These are phyloP conservation scores for Suhomyces coccinellae DNA, from an alignment of 1,139 yeast genomes.

Conservation along the genomic window DNA sequence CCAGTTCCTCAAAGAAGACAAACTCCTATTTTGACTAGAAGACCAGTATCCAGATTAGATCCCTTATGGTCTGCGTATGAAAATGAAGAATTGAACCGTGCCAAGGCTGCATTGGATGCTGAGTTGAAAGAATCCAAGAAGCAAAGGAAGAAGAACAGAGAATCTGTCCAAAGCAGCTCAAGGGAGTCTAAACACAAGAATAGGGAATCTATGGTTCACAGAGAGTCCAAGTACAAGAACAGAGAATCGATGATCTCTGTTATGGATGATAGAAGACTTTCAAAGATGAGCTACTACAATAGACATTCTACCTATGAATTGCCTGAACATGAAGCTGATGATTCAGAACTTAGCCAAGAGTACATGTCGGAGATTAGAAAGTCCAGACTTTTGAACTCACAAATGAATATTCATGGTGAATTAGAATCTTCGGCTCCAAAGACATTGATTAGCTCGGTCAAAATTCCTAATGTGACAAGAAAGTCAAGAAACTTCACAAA, in stretches of 20 bases:
- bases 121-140: constrained; percentile 30
- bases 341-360: constrained; percentile 45
- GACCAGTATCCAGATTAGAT: constrained; percentile 73
- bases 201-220: constrained; percentile 40
- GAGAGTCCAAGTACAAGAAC: constrained; percentile 13
- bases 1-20: constrained; percentile 40
- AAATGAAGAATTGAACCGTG: constrained; percentile 48
- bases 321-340: constrained; percentile 41
- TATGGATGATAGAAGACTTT: constrained; percentile 25
- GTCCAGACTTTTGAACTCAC: constrained; percentile 46
- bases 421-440: constrained; percentile 26
- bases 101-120: constrained; percentile 45
- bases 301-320: constrained; percentile 28
- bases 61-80: constrained; percentile 56
- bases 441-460: constrained; percentile 57
- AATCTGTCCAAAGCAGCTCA: constrained; percentile 21
- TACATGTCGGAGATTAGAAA: constrained; percentile 47
- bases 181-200: constrained; percentile 16
- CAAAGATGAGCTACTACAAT: constrained; percentile 26
- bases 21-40: constrained; percentile 46
- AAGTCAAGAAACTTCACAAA: constrained; percentile 62
- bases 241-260: constrained; percentile 22
- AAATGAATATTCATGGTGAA: constrained; percentile 35
- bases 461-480: constrained; percentile 69
- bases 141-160: constrained; percentile 15